Percentiles rank a stretch among this genome's conserved stretches.
These are phyloP conservation scores for Pholiota conissans DNA, from an alignment of 768 basidiomycete species.

Conservation along the genomic window DNA sequence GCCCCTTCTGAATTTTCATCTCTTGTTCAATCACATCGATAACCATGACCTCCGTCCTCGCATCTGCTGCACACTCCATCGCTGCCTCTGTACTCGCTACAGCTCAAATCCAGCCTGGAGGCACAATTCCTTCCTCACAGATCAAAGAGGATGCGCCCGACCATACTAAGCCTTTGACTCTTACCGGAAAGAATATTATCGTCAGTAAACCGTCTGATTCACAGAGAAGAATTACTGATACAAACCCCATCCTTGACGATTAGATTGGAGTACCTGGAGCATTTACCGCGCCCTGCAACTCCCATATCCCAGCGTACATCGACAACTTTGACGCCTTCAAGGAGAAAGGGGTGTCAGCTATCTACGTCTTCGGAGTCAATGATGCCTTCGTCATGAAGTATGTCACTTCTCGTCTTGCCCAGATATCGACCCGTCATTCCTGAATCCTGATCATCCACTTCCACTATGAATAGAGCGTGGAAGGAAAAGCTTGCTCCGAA, in stretches of 20 bases:
- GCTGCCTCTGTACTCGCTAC: slow-evolving; percentile 48
- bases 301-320: slow-evolving; percentile 66
- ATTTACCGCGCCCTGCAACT: slow-evolving; percentile 72
- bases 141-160: slow-evolving; percentile 64
- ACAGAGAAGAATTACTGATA: background rate
- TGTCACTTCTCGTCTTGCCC: slow-evolving; percentile 12
- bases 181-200: slow-evolving; percentile 64
- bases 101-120: slow-evolving; percentile 50
- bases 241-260: background rate
- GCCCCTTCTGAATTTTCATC: too few species aligned
- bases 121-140: slow-evolving; percentile 43
- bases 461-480: slow-evolving; percentile 52
- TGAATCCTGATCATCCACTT: too few species aligned
- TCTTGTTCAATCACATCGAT: too few species aligned
- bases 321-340: slow-evolving; percentile 68
- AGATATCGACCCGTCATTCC: too few species aligned
- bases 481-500: slow-evolving; percentile 58
- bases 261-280: slow-evolving; percentile 78
- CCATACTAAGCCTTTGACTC: slow-evolving; percentile 37
- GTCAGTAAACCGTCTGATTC: slow-evolving; percentile 37
- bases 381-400: slow-evolving; percentile 74
- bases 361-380: slow-evolving; percentile 77
- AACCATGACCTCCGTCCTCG: slow-evolving; percentile 50
- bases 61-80: slow-evolving; percentile 46
- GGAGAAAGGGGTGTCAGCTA: slow-evolving; percentile 69